Evolutionary conservation across 1,284 basidiomycete genomes (phyloP).

Genomic region (Laetiporus sulphureus): DNA sequence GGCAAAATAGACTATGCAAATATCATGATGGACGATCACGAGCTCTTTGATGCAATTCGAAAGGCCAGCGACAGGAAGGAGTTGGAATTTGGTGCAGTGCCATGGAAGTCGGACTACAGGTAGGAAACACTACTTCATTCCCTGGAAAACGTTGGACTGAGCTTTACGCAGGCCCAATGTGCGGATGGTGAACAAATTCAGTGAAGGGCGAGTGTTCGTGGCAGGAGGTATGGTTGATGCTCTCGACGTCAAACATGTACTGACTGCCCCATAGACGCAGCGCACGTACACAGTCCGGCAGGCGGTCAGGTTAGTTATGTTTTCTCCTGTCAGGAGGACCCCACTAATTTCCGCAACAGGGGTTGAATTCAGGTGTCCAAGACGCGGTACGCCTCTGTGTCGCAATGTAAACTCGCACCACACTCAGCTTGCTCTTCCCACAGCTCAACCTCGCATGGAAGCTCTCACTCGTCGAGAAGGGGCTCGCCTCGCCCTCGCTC

Average conservation of each 20-base stretch:
- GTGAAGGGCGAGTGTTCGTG: conserved; percentile 28
- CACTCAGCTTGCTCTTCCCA: not conserved
- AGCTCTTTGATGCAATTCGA: not conserved
- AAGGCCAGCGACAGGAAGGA: conserved; percentile 6
- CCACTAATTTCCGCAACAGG: no score
- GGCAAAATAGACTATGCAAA: conserved; percentile 1
- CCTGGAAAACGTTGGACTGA: not conserved
- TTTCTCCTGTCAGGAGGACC: not conserved
- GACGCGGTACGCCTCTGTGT: conserved; percentile 3
- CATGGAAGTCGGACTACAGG: conserved; percentile 5
- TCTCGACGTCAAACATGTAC: not conserved
- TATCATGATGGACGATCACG: not conserved
- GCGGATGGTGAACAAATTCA: conserved; percentile 31
- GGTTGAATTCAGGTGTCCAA: conserved; percentile 7
- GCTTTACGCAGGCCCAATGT: conserved; percentile 27
- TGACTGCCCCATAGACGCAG: conserved; percentile 10
- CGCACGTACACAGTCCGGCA: conserved; percentile 21
- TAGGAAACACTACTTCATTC: not conserved
- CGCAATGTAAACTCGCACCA: not conserved
- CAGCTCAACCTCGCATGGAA: conserved; percentile 30
- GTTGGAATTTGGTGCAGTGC: conserved; percentile 3
- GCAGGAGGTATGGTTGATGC: conserved; percentile 25
- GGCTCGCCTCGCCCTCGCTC: conserved; percentile 15
- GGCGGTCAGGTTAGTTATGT: conserved; percentile 19
- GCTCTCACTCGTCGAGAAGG: conserved; percentile 24